phyloP scores from a whole-genome alignment of 768 basidiomycete genomes.

The Mycena metata region DNA sequence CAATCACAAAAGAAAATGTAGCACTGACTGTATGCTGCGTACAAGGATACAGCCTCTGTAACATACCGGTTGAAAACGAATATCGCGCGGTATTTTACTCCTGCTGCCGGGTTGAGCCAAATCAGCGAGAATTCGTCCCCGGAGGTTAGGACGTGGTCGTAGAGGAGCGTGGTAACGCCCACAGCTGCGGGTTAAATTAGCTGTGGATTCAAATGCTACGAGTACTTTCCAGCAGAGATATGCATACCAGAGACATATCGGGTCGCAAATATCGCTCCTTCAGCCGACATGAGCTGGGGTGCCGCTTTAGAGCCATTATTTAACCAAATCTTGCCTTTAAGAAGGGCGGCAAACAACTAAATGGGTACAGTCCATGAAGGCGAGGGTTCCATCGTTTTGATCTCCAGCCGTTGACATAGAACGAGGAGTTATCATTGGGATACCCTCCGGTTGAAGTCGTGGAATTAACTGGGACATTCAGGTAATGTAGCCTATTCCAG shows the following conservation, averaged over 20 bases:
- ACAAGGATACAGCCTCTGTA: slow-evolving; percentile 10
- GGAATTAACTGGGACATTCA: no score
- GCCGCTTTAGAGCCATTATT: no score
- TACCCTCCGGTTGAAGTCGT: no score
- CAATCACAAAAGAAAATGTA: neutral
- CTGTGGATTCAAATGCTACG: no score
- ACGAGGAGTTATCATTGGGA: no score
- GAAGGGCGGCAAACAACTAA: no score
- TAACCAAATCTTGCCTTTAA: no score
- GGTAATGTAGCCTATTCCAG: no score
- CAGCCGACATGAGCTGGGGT: slow-evolving; percentile 8
- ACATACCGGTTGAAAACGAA: slow-evolving; percentile 25
- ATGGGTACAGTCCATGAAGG: no score
- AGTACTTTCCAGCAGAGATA: no score
- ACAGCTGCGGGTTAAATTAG: neutral
- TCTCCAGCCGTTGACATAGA: no score
- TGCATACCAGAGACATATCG: slow-evolving; percentile 16
- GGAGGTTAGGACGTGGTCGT: slow-evolving; percentile 13
- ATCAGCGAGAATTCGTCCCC: slow-evolving; percentile 11
- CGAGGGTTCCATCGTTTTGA: no score
- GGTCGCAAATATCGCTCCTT: slow-evolving; percentile 17
- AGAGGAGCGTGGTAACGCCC: slow-evolving; percentile 13
- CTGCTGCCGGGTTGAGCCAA: slow-evolving; percentile 26
- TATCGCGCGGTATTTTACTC: neutral
- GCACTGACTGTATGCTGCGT: slow-evolving; percentile 20